phyloP scores from a whole-genome alignment of 257 asterid species.

The Paulownia fortunei region DNA sequence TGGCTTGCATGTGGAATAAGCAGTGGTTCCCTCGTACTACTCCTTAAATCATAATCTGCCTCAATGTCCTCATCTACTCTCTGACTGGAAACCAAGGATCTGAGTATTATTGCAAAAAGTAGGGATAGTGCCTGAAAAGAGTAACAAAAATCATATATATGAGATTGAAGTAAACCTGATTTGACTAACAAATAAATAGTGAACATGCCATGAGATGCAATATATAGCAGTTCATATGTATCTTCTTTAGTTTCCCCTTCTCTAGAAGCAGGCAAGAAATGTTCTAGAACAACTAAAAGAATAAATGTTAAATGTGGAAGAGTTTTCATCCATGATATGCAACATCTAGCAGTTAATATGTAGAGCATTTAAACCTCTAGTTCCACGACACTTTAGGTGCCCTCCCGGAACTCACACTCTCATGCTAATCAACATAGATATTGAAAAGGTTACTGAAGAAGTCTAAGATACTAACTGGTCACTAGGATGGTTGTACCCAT shows the following conservation, averaged over 20 bases:
- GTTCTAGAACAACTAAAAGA: too few relatives aligned
- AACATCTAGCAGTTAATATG: too few relatives aligned
- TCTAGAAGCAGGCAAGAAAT: not conserved
- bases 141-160: not conserved
- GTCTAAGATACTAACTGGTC: not conserved
- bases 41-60: constrained; percentile 39
- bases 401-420: too few relatives aligned
- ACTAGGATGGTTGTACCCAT: not conserved
- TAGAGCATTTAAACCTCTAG: too few relatives aligned
- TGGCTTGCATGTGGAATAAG: constrained; percentile 40
- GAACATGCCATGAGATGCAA: constrained; percentile 10
- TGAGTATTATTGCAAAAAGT: constrained; percentile 48
- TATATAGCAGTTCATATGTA: not conserved
- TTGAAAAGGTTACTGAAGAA: not conserved
- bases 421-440: not conserved
- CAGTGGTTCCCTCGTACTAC: constrained; percentile 52
- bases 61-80: constrained; percentile 47
- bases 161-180: not conserved
- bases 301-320: too few relatives aligned
- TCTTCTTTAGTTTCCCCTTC: not conserved
- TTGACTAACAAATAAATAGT: not conserved
- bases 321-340: too few relatives aligned
- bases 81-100: constrained; percentile 49
- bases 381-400: too few relatives aligned
- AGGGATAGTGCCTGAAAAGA: constrained; percentile 50